Conservation (phyloP, 805 yeast species). For the Dipodascus albidus region DNA sequence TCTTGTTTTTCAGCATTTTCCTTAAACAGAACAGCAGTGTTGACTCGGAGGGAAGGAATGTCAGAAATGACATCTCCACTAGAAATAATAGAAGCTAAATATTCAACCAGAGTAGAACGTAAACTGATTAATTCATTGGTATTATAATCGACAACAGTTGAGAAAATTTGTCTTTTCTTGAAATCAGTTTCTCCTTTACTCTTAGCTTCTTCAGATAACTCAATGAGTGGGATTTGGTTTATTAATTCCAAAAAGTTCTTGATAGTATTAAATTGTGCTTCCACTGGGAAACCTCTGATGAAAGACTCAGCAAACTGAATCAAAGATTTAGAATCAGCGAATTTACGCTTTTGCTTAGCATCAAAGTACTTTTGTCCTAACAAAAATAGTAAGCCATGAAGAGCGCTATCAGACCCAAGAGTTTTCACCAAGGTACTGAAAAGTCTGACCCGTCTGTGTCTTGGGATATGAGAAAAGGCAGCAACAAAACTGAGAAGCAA, state of each 20-base stretch:
- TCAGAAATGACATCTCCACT: slow-evolving; percentile 28
- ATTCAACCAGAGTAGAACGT: slow-evolving; percentile 43
- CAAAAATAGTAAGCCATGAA: slow-evolving; percentile 64
- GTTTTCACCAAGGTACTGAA: slow-evolving; percentile 74
- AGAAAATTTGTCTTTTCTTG: slow-evolving; percentile 46
- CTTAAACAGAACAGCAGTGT: slow-evolving; percentile 31
- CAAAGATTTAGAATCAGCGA: slow-evolving; percentile 53
- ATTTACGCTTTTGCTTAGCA: slow-evolving; percentile 41
- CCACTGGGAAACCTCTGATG: slow-evolving; percentile 52
- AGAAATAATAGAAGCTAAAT: slow-evolving; percentile 39
- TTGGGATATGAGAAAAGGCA: slow-evolving; percentile 90
- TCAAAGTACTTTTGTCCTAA: slow-evolving; percentile 69
- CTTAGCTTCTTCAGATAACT: slow-evolving; percentile 28
- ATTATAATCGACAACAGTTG: slow-evolving; percentile 42
- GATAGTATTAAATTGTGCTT: slow-evolving; percentile 36
- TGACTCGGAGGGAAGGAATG: slow-evolving; percentile 40
- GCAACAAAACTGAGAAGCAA: slow-evolving; percentile 81
- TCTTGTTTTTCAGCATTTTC: slow-evolving; percentile 5
- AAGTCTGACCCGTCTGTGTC: slow-evolving; percentile 84
- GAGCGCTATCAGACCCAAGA: slow-evolving; percentile 52
- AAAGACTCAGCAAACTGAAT: slow-evolving; percentile 65
- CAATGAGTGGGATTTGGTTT: slow-evolving; percentile 3
- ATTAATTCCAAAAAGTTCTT: slow-evolving; percentile 16
- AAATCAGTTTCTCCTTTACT: slow-evolving; percentile 24
- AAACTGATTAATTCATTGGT: slow-evolving; percentile 37